Conservation (phyloP, 352 stramenopile species). For the Globisporangium irregulare region DNA sequence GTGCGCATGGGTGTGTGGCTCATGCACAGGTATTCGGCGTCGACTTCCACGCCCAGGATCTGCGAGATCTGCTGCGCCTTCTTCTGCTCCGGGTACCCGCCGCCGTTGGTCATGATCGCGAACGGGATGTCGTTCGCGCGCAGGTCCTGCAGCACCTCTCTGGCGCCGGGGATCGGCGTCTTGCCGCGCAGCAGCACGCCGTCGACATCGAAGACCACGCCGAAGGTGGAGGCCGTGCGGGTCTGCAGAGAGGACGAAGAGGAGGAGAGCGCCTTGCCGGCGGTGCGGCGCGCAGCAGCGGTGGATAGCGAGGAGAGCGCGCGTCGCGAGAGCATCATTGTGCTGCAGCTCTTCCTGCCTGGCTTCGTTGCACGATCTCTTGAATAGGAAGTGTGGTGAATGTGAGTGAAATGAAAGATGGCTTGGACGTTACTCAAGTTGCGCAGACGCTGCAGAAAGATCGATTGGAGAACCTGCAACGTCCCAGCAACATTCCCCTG, state of each 20-base stretch:
- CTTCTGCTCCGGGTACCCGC: slow-evolving; percentile 73
- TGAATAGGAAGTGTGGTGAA: not conserved
- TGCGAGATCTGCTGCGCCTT: slow-evolving; percentile 70
- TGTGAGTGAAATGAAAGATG: not conserved
- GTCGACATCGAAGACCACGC: slow-evolving; percentile 83
- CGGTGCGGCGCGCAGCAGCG: not conserved
- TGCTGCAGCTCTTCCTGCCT: not conserved
- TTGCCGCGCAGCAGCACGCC: slow-evolving; percentile 79
- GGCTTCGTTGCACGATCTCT: not conserved
- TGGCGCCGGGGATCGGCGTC: slow-evolving; percentile 61
- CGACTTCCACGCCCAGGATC: slow-evolving; percentile 63
- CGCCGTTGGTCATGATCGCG: slow-evolving; percentile 86
- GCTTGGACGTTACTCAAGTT: not conserved
- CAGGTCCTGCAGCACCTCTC: slow-evolving; percentile 67
- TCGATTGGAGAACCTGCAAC: not conserved
- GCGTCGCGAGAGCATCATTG: slow-evolving; percentile 4
- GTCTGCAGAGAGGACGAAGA: not conserved
- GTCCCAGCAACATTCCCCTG: not conserved
- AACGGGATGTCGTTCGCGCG: slow-evolving; percentile 58
- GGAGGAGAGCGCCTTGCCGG: not conserved
- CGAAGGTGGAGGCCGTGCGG: slow-evolving; percentile 45
- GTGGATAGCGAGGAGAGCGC: not conserved
- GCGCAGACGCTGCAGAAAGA: not conserved
- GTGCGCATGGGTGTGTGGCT: slow-evolving; percentile 82
- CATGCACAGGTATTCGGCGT: slow-evolving; percentile 54